Conservation (phyloP, 2,329 filamentous ascomycete genomes). For the Fusarium sp. region DNA sequence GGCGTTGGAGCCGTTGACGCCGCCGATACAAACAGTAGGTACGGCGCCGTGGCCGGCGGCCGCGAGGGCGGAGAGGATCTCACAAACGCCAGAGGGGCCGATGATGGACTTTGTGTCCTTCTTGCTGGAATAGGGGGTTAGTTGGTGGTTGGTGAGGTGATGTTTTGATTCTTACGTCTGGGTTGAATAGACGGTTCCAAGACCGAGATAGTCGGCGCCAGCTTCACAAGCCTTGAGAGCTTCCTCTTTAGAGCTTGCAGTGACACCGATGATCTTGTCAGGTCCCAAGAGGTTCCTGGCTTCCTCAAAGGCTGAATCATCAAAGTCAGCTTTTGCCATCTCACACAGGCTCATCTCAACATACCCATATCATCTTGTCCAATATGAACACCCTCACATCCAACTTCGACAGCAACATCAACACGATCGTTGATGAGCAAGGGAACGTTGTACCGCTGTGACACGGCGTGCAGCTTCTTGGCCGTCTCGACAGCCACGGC, state of each 20-base stretch:
- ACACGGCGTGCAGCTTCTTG: slow-evolving; percentile 77
- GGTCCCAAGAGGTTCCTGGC: slow-evolving; percentile 80
- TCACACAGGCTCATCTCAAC: slow-evolving; percentile 38
- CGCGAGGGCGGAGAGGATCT: slow-evolving; percentile 68
- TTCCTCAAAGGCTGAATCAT: slow-evolving; percentile 42
- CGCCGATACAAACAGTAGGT: slow-evolving; percentile 86
- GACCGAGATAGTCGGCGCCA: slow-evolving; percentile 91
- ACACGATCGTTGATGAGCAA: slow-evolving; percentile 94
- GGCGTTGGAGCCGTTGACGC: slow-evolving; percentile 82
- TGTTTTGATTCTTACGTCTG: slow-evolving; percentile 68
- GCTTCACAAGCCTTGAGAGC: slow-evolving; percentile 76
- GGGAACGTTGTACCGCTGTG: slow-evolving; percentile 75
- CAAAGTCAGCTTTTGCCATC: slow-evolving; percentile 2
- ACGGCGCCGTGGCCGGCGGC: slow-evolving; percentile 58
- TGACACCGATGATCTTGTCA: slow-evolving; percentile 88
- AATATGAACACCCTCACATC: slow-evolving; percentile 92
- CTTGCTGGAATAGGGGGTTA: slow-evolving; percentile 66
- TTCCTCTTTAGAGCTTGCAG: slow-evolving; percentile 80
- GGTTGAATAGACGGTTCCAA: slow-evolving; percentile 91
- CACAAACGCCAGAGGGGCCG: slow-evolving; percentile 65
- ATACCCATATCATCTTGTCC: slow-evolving; percentile 92
- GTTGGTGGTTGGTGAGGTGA: not conserved
- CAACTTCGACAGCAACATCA: slow-evolving; percentile 86
- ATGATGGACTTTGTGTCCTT: slow-evolving; percentile 81
- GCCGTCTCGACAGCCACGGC: slow-evolving; percentile 77